phyloP scores from a whole-genome alignment of 2,329 filamentous ascomycete genomes.

The Colletotrichum navitas region DNA sequence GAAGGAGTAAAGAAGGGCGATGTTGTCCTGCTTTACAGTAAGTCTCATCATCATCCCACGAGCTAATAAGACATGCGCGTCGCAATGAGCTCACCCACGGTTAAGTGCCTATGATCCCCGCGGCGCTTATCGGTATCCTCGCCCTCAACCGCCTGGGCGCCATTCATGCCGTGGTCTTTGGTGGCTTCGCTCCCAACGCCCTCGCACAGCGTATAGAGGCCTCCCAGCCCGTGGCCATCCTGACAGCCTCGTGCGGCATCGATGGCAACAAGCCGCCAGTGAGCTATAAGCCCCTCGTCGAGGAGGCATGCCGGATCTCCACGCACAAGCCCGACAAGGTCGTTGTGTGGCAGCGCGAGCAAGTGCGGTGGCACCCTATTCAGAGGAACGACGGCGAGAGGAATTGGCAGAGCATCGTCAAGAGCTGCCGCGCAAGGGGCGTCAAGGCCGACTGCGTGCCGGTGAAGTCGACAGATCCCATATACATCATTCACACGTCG shows the following conservation, averaged over 20 bases:
- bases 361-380: constrained; percentile 80
- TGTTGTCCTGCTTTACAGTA: constrained; percentile 91
- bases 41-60: constrained; percentile 47
- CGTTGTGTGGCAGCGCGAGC: constrained; percentile 86
- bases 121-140: constrained; percentile 87
- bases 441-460: constrained; percentile 81
- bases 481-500: constrained; percentile 94
- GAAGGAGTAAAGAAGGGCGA: constrained; percentile 87
- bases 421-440: constrained; percentile 75
- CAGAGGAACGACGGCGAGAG: constrained; percentile 76
- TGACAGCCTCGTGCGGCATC: constrained; percentile 93
- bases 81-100: constrained; percentile 5
- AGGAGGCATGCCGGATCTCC: constrained; percentile 77
- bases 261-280: constrained; percentile 86
- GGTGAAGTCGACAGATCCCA: constrained; percentile 79
- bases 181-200: constrained; percentile 85
- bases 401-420: constrained; percentile 83
- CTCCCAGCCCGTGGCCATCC: constrained; percentile 78
- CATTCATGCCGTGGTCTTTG: constrained; percentile 92
- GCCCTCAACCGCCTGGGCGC: constrained; percentile 86
- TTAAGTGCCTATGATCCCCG: constrained; percentile 93
- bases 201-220: constrained; percentile 91
- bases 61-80: not conserved
- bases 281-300: constrained; percentile 81
- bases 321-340: constrained; percentile 78